Percentiles rank a stretch among this genome's conserved stretches.
Conservation (phyloP, 2,329 filamentous ascomycete genomes). For the Sclerotiophoma versabilis region DNA sequence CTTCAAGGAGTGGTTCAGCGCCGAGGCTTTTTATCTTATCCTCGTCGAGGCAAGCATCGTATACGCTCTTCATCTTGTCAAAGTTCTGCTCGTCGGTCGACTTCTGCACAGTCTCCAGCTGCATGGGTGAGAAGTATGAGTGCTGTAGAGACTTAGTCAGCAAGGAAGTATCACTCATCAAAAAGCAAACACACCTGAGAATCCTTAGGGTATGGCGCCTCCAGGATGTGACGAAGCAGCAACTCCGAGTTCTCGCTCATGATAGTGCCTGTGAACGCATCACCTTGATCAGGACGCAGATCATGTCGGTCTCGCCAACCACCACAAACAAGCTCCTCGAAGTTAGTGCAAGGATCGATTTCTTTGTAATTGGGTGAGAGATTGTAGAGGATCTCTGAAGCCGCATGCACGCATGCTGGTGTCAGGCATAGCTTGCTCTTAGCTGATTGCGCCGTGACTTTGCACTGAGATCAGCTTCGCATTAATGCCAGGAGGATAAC, state of each 20-base stretch:
- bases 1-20: constrained; percentile 61
- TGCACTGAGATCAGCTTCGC: not conserved
- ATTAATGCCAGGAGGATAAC: no score
- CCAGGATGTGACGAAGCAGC: constrained; percentile 68
- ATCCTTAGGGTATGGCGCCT: constrained; percentile 60
- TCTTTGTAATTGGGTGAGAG: constrained; percentile 67
- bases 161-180: not conserved
- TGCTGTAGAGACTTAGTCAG: constrained; percentile 46
- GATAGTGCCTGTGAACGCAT: constrained; percentile 65
- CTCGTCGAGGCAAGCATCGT: constrained; percentile 71
- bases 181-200: constrained; percentile 23
- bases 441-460: constrained; percentile 6
- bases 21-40: constrained; percentile 63
- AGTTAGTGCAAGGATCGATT: constrained; percentile 73
- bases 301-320: constrained; percentile 71
- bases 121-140: constrained; percentile 57
- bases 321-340: constrained; percentile 71
- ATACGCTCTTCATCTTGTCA: constrained; percentile 68
- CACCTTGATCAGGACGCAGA: constrained; percentile 68
- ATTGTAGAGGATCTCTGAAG: constrained; percentile 68
- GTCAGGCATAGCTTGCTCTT: constrained; percentile 57
- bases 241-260: constrained; percentile 68
- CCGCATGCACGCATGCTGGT: constrained; percentile 68
- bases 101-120: constrained; percentile 40
- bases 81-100: constrained; percentile 68